Evolutionary conservation across 2,329 filamentous ascomycete species (phyloP).

Genomic region (Venturia asperata): DNA sequence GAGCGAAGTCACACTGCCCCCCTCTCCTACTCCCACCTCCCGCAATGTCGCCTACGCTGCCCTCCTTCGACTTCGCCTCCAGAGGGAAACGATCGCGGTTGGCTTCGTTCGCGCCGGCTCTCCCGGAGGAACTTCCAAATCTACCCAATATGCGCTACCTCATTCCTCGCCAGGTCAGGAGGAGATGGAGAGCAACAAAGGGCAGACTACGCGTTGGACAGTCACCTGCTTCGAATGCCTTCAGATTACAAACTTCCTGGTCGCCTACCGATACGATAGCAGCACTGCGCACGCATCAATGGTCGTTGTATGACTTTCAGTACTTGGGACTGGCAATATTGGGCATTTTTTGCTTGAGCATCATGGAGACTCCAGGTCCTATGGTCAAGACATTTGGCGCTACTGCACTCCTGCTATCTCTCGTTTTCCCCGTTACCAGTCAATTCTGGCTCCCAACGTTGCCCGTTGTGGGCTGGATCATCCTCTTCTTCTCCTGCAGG

Average conservation of each 20-base stretch:
- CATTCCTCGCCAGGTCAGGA: conserved; percentile 58
- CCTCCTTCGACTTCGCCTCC: conserved; percentile 10
- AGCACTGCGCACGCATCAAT: conserved; percentile 68
- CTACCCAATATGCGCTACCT: conserved; percentile 26
- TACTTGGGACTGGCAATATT: conserved; percentile 69
- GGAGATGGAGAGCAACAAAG: conserved; percentile 52
- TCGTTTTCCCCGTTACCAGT: conserved; percentile 74
- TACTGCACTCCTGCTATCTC: conserved; percentile 57
- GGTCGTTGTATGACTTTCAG: conserved; percentile 77
- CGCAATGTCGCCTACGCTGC: conserved; percentile 5
- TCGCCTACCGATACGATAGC: conserved; percentile 71
- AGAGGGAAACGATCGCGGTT: conserved; percentile 4
- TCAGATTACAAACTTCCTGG: conserved; percentile 72
- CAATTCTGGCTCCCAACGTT: conserved; percentile 89
- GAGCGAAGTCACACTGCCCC: neutral
- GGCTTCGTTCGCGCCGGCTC: conserved; percentile 9
- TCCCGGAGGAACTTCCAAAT: conserved; percentile 5
- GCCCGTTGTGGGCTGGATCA: conserved; percentile 75
- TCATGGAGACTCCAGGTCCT: conserved; percentile 72
- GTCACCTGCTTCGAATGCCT: conserved; percentile 64
- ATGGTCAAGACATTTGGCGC: conserved; percentile 68
- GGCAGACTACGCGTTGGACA: conserved; percentile 61
- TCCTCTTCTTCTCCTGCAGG: conserved; percentile 92
- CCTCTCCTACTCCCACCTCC: neutral
- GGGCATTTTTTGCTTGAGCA: conserved; percentile 72